Conservation (phyloP, 2,329 filamentous ascomycete species). For the Zasmidium cellare region DNA sequence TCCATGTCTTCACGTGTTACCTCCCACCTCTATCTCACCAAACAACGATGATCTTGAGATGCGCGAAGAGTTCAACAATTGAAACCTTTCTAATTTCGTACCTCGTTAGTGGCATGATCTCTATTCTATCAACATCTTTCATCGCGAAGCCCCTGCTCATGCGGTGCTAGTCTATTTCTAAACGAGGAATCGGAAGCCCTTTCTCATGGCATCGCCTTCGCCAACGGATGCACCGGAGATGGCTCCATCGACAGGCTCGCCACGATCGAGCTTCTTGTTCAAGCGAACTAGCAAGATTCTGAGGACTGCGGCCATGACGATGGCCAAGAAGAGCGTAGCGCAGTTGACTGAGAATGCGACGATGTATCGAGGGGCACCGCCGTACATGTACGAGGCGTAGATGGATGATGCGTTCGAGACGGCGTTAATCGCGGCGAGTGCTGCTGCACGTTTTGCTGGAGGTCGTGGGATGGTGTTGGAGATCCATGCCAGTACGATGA, state of each 20-base stretch:
- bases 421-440: conserved; percentile 74
- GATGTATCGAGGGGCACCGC: conserved; percentile 30
- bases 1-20: not conserved
- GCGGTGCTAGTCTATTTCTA: not conserved
- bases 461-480: conserved; percentile 73
- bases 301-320: conserved; percentile 63
- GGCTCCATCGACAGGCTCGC: conserved; percentile 54
- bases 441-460: conserved; percentile 71
- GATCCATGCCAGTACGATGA: conserved; percentile 73
- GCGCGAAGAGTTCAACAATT: too few relatives aligned
- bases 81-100: not conserved
- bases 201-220: conserved; percentile 55
- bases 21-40: not conserved
- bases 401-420: conserved; percentile 66
- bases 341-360: conserved; percentile 46
- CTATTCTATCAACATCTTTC: not conserved
- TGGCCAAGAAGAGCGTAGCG: conserved; percentile 62
- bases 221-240: conserved; percentile 51
- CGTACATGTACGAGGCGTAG: conserved; percentile 49
- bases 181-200: conserved; percentile 65
- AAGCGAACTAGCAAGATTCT: conserved; percentile 63
- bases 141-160: not conserved
- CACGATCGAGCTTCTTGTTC: conserved; percentile 69
- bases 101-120: not conserved
- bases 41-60: too few relatives aligned